Evolutionary conservation across 768 basidiomycete genomes (phyloP).

Genomic region (Boletus patriciae): DNA sequence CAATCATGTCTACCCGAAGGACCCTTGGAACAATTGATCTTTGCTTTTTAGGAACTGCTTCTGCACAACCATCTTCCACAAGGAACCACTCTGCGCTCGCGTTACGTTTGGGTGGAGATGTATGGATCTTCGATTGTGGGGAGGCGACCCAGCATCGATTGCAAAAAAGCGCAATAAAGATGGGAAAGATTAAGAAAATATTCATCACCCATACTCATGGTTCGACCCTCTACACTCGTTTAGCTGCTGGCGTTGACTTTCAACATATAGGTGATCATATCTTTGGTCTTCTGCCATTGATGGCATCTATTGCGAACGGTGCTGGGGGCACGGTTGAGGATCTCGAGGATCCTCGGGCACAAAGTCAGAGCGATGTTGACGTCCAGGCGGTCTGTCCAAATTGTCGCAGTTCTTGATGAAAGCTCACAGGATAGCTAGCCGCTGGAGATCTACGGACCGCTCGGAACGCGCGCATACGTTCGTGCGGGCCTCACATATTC

Average conservation of each 20-base stretch:
- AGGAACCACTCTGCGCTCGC: conserved; percentile 77
- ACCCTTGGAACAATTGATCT: conserved; percentile 45
- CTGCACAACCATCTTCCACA: conserved; percentile 76
- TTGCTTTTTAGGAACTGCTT: conserved; percentile 80
- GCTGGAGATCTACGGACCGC: conserved; percentile 83
- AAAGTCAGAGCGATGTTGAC: conserved; percentile 10
- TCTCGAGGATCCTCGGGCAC: conserved; percentile 56
- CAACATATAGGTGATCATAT: conserved; percentile 71
- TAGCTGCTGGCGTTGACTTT: background rate
- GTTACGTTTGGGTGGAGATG: conserved; percentile 61
- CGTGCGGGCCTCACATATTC: conserved; percentile 68
- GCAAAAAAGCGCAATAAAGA: conserved; percentile 69
- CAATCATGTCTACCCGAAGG: conserved; percentile 20
- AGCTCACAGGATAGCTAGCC: conserved; percentile 41
- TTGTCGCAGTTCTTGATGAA: background rate
- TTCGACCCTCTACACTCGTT: conserved; percentile 24
- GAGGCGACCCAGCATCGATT: conserved; percentile 81
- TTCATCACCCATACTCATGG: conserved; percentile 92
- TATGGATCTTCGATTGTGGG: conserved; percentile 86
- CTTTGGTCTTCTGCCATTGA: conserved; percentile 68
- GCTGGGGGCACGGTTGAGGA: conserved; percentile 64
- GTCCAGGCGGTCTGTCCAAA: conserved; percentile 14
- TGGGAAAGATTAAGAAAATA: conserved; percentile 78
- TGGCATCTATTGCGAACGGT: conserved; percentile 71
- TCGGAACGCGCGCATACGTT: conserved; percentile 79